These are phyloP conservation scores for Apiotrichum laibachii DNA, from an alignment of 1,284 basidiomycete species.

Conservation along the genomic window DNA sequence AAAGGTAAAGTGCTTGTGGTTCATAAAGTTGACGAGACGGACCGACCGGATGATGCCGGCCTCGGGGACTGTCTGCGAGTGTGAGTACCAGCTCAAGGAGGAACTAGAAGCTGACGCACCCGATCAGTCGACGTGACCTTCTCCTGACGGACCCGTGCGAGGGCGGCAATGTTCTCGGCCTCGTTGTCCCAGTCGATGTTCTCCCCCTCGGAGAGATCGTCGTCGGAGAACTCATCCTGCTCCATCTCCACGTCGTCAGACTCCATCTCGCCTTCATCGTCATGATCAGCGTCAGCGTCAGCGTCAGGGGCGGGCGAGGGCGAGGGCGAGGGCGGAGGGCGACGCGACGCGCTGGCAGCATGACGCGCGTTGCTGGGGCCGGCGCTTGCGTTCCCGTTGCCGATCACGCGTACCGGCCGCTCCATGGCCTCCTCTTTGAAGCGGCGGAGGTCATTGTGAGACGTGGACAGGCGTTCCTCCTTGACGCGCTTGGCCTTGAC, in stretches of 20 bases:
- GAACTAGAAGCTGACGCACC: background rate
- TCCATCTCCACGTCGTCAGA: slow-evolving; percentile 6
- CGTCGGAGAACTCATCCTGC: no score
- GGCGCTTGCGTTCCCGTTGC: background rate
- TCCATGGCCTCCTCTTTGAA: no score
- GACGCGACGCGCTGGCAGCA: no score
- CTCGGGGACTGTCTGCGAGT: slow-evolving; percentile 65
- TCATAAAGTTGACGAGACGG: slow-evolving; percentile 94
- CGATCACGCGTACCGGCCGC: no score
- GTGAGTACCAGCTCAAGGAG: background rate
- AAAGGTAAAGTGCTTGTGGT: slow-evolving; percentile 71
- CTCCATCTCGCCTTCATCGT: slow-evolving; percentile 11
- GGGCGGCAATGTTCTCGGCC: slow-evolving; percentile 15
- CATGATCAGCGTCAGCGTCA: background rate
- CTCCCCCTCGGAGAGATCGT: slow-evolving; percentile 7
- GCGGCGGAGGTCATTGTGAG: no score
- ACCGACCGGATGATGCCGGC: slow-evolving; percentile 83
- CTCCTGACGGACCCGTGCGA: background rate
- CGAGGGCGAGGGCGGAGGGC: no score
- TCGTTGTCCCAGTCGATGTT: slow-evolving; percentile 20
- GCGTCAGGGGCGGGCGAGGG: background rate
- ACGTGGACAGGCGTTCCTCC: slow-evolving; percentile 21
- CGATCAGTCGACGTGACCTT: slow-evolving; percentile 1
- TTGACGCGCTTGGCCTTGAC: slow-evolving; percentile 34
- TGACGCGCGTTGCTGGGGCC: background rate